phyloP scores from a whole-genome alignment of 768 basidiomycete species.

The Kwoniella shandongensis region DNA sequence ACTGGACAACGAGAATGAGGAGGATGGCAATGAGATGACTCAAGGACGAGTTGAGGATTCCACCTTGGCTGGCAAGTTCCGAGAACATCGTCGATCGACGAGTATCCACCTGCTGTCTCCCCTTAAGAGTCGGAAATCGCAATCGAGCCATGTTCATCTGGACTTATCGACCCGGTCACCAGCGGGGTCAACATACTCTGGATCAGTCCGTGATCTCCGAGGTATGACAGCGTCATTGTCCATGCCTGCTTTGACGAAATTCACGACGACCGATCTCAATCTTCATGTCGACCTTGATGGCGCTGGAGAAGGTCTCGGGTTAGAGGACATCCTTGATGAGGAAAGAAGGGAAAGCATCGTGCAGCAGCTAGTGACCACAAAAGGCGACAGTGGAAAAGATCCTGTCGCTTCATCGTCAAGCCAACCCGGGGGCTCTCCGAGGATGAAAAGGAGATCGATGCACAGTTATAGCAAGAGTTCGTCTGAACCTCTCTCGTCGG shows the following conservation, averaged over 20 bases:
- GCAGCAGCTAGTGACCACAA: background rate
- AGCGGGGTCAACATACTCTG: too few relatives aligned
- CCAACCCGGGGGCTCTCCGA: background rate
- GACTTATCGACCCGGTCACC: too few relatives aligned
- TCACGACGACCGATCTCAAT: slow-evolving; percentile 3
- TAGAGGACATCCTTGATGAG: slow-evolving; percentile 21
- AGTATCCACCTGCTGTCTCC: too few relatives aligned
- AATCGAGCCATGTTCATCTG: too few relatives aligned
- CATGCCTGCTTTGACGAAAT: slow-evolving; percentile 6
- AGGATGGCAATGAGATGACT: background rate
- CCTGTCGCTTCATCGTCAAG: slow-evolving; percentile 6
- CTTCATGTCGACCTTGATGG: slow-evolving; percentile 1
- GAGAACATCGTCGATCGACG: too few relatives aligned
- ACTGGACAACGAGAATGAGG: slow-evolving; percentile 2
- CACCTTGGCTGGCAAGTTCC: too few relatives aligned
- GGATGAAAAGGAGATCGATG: background rate
- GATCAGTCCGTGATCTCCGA: too few relatives aligned
- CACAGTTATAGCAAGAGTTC: background rate
- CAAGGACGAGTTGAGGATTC: too few relatives aligned
- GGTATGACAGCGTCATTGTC: slow-evolving; percentile 6
- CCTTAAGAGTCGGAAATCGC: too few relatives aligned
- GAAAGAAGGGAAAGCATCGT: slow-evolving; percentile 14
- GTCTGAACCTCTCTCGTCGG: background rate
- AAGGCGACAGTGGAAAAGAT: slow-evolving; percentile 3
- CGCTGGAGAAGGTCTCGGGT: slow-evolving; percentile 7